Evolutionary conservation across 495 filamentous ascomycete species (phyloP).

Genomic region (Hypomontagnella monticulosa): DNA sequence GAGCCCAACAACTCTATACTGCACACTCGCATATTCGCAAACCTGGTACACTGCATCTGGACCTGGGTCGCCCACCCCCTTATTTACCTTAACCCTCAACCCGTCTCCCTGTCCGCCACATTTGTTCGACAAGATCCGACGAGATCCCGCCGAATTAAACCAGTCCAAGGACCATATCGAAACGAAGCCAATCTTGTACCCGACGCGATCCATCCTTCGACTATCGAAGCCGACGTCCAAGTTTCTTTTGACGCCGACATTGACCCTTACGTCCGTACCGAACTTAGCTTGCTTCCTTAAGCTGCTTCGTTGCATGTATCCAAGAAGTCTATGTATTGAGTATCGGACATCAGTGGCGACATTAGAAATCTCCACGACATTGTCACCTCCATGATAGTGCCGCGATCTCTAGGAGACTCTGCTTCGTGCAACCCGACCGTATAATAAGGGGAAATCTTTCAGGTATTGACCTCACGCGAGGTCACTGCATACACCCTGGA

Average conservation of each 20-base stretch:
- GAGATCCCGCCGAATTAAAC: too few relatives aligned
- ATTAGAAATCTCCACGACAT: conserved; percentile 19
- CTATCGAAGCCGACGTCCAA: conserved; percentile 1
- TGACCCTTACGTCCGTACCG: background rate
- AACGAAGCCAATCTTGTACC: conserved; percentile 17
- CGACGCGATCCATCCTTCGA: conserved; percentile 19
- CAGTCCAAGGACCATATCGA: conserved; percentile 12
- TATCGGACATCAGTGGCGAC: conserved; percentile 23
- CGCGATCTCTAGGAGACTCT: conserved; percentile 42
- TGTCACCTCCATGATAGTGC: conserved; percentile 51
- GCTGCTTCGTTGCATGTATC: conserved; percentile 31
- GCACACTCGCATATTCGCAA: conserved; percentile 2
- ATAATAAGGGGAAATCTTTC: conserved; percentile 45
- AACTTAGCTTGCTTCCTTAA: conserved; percentile 1
- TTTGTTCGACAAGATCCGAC: conserved; percentile 1
- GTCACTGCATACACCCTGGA: conserved; percentile 46
- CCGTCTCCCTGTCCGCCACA: background rate
- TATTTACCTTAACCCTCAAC: conserved; percentile 26
- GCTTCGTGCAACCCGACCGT: conserved; percentile 45
- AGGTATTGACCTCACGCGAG: conserved; percentile 52
- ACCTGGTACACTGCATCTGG: background rate
- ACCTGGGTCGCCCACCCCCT: conserved; percentile 32
- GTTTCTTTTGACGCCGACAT: background rate
- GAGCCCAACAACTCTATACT: conserved; percentile 45
- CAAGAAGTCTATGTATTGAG: conserved; percentile 12